These are phyloP conservation scores for Capsicum chinense DNA, from an alignment of 257 asterid genomes.

Conservation along the genomic window DNA sequence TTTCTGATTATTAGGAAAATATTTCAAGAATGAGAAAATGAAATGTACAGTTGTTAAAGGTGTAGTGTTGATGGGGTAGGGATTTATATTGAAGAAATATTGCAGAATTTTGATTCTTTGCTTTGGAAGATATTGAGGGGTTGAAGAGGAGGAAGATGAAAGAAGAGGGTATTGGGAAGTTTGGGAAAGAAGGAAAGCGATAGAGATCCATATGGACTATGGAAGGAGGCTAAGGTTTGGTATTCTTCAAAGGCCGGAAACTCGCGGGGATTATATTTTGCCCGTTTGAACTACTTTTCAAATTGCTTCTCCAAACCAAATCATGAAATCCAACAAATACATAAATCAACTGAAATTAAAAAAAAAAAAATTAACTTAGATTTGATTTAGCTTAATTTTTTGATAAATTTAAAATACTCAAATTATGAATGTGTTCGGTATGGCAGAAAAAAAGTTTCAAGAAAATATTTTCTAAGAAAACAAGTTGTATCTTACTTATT, in stretches of 20 bases:
- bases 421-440: background rate
- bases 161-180: constrained; percentile 43
- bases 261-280: constrained; percentile 54
- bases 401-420: background rate
- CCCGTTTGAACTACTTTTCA: background rate
- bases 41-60: constrained; percentile 27
- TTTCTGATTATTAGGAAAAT: constrained; percentile 27
- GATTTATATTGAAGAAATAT: constrained; percentile 32
- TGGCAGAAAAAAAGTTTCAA: too few relatives aligned
- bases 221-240: constrained; percentile 46
- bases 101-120: constrained; percentile 51
- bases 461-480: too few relatives aligned
- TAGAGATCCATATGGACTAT: background rate
- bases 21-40: background rate
- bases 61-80: constrained; percentile 32
- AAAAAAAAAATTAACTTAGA: background rate
- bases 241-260: constrained; percentile 63
- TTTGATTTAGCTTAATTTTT: background rate
- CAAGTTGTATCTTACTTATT: too few relatives aligned
- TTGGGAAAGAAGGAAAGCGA: constrained; percentile 58
- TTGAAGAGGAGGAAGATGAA: constrained; percentile 35
- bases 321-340: background rate
- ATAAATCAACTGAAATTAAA: background rate
- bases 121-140: constrained; percentile 50
- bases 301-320: background rate